Evolutionary conservation across 768 basidiomycete genomes (phyloP), one percentile per base, ranked within the genome.

Genomic region (Mycena rebaudengoi): DNA sequence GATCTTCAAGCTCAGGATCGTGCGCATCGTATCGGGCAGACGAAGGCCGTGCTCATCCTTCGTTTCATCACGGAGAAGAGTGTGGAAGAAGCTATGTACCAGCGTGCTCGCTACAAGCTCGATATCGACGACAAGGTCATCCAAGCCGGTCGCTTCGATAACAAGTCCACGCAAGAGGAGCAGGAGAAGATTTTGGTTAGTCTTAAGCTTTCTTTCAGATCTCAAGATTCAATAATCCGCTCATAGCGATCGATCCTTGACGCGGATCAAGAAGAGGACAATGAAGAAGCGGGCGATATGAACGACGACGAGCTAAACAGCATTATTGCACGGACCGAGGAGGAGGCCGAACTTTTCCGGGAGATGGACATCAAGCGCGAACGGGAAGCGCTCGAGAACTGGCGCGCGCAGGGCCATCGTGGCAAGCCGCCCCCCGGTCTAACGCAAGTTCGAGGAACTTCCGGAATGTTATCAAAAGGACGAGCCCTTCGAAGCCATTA

Each of bases 41-140:
- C 98, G 62, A 97, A 96, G 78, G 93, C 96, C 44, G 98, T 99
- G 20, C 89, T 96, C 30, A 99, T 99, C 66, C 83, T 99, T 67
- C 90, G 97, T 65, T 94, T 99, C 76, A 96, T 99, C 74, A 98
- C 97, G 5, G 95, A 98, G 77, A 95, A 96, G 82, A 97, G 96
- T 66, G 95, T 99, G 23, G 98, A 99, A 79, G 98, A 99, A 78
- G 95, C 96, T 4, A 98, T 99, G 88, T 92, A 98, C 64, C 92
- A 94, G 44, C 88, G 96, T 66, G 98, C 98, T 6, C 88, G 94
- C 60, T 94, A 89, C 79, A 99, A 99, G 83, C 91, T 98, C 28
- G 97, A 97, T 71, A 96, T 99, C 71, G 98, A 99, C 75, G 96
- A 97, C 81, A 99, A 99, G 77, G 97, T 98, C 79, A 98, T 98